These are phyloP conservation scores for Allomyces macrogynus DNA, from an alignment of 192 early-diverging fungal genomes.

Conservation along the genomic window DNA sequence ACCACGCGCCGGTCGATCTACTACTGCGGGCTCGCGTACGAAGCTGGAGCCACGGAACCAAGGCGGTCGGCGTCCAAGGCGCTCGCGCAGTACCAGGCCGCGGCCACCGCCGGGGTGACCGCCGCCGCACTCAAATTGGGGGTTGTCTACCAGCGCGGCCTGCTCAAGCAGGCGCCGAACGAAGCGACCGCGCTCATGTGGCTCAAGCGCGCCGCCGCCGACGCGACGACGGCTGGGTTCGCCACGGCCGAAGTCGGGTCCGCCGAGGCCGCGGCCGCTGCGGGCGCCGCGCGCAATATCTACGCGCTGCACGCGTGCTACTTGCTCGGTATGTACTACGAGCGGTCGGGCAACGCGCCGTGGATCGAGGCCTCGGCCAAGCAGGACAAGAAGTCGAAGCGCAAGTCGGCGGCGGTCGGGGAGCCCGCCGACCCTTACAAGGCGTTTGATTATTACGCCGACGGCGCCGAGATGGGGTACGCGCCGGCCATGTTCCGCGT, in stretches of 20 bases:
- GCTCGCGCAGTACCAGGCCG: neutral
- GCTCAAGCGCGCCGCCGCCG: neutral
- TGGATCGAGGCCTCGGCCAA: too few relatives aligned
- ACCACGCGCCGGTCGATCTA: neutral
- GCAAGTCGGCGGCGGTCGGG: too few relatives aligned
- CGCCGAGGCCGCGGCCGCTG: neutral
- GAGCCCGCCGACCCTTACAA: neutral
- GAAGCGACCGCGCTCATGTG: neutral
- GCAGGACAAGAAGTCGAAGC: too few relatives aligned
- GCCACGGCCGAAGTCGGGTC: neutral
- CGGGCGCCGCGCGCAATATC: neutral
- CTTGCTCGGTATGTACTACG: neutral
- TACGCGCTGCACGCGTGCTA: constrained; percentile 1
- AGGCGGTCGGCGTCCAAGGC: neutral
- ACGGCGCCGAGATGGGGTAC: neutral
- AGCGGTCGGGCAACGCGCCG: neutral
- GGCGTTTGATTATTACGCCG: neutral
- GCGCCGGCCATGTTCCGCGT: neutral
- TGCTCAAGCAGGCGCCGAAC: neutral
- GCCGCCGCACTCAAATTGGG: neutral
- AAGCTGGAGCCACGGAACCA: neutral
- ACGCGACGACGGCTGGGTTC: neutral
- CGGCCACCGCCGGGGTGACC: neutral
- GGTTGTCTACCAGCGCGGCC: neutral
- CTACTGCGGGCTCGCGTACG: neutral